Evolutionary conservation across 2,329 filamentous ascomycete species (phyloP).

Genomic region (Rutstroemia sp.): DNA sequence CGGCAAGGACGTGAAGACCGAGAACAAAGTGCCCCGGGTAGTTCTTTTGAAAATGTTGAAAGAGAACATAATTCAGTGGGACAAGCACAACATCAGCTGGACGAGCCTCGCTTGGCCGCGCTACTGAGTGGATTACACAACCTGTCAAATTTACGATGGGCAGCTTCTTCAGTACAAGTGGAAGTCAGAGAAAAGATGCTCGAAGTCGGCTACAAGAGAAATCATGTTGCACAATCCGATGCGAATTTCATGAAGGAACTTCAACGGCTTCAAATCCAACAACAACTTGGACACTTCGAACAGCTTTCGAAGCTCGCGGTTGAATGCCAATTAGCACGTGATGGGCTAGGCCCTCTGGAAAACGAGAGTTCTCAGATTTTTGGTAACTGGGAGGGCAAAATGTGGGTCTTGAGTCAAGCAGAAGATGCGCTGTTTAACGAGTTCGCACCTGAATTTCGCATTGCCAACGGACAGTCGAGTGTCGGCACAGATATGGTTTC

Average conservation of each 20-base stretch:
- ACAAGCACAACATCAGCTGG: neutral
- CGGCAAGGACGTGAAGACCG: too few relatives aligned
- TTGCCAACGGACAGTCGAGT: conserved; percentile 7
- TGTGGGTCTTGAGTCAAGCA: conserved; percentile 17
- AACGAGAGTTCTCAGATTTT: conserved; percentile 19
- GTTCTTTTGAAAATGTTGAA: neutral
- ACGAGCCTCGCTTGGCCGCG: conserved; percentile 10
- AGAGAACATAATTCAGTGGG: neutral
- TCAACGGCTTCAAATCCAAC: conserved; percentile 16
- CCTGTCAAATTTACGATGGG: conserved; percentile 11
- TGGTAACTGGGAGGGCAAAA: conserved; percentile 14
- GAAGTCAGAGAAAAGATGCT: conserved; percentile 19
- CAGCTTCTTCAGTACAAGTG: conserved; percentile 14
- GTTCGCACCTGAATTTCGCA: conserved; percentile 15
- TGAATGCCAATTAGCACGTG: conserved; percentile 19
- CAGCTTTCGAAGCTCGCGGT: conserved; percentile 10
- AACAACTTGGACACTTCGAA: conserved; percentile 10
- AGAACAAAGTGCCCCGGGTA: neutral
- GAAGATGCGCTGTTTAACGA: conserved; percentile 13
- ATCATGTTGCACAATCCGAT: conserved; percentile 16
- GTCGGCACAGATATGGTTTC: neutral
- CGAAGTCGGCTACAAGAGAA: conserved; percentile 17
- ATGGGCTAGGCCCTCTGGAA: conserved; percentile 20
- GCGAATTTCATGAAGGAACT: conserved; percentile 21
- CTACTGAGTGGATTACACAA: conserved; percentile 14